Evolutionary conservation across 2,329 filamentous ascomycete species (phyloP), one percentile per base, ranked within the genome.

Genomic region (Cordyceps tenuipes): DNA sequence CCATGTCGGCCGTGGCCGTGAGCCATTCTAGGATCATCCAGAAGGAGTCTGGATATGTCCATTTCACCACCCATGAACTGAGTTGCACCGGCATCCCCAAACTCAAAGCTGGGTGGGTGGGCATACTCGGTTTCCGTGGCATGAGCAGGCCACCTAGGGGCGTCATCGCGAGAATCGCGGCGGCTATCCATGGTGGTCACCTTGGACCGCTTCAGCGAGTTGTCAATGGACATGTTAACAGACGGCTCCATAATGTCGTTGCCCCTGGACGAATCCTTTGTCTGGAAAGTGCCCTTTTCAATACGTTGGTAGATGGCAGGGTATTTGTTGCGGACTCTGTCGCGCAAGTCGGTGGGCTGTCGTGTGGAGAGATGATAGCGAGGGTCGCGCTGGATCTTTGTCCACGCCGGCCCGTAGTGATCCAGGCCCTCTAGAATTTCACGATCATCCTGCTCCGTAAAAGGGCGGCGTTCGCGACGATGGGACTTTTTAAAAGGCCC

Each of bases 291-390:
- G 36, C 79, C 78, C 69, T 83, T 83, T 66, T 84, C 82, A 50
- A 83, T 82, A 58, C 75, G 73, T 26, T 78, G 75, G 65, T 83
- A 86, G 36, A 82, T 79, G 15, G 79, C 78, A 3, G 82, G 81
- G 64, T 84, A 85, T 65, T 84, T 86, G 70, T 87, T 87, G 48
- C 84, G 79, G 36, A 86, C 77, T 23, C 84, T 77, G 63, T 87
- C 84, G 62, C 84, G 76, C 56, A 87, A 69, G 66, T 87, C 84
- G 0, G 84, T 87, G 1, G 84, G 83, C 63, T 85, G 81, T 49
- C 84, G 75, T 61, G 70, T 80, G 5, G 79, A 77, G n/a, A 87
- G 72, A 62, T 83, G 75, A 69, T 83, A 85, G 31, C 75, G 75
- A 15, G 79, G 70, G 62, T 87, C 83, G 41, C 83, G 77, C 67